phyloP scores from a whole-genome alignment of 2,329 filamentous ascomycete species.

The Coccinonectria pachysandricola region DNA sequence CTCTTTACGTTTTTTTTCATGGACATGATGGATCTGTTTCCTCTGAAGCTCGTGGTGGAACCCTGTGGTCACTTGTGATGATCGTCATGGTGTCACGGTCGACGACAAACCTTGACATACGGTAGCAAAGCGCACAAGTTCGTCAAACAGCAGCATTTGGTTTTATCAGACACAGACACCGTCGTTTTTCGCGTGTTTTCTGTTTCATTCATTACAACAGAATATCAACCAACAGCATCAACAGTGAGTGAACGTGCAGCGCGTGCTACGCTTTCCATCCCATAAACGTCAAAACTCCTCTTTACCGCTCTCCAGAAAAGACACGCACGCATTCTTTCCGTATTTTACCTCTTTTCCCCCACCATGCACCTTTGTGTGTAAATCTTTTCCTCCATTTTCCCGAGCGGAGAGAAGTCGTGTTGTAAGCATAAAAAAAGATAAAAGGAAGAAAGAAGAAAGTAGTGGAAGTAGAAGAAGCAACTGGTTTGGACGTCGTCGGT shows the following conservation, averaged over 20 bases:
- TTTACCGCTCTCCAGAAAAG: too few relatives aligned
- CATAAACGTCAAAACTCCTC: constrained; percentile 12
- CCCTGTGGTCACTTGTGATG: too few relatives aligned
- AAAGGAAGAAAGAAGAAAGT: neutral
- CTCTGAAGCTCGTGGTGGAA: too few relatives aligned
- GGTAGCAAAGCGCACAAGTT: neutral
- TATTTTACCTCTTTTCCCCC: constrained; percentile 2
- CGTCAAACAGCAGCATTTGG: constrained; percentile 1
- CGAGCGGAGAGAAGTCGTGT: neutral
- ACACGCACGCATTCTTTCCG: constrained; percentile 10
- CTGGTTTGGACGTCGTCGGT: too few relatives aligned
- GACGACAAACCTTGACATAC: too few relatives aligned
- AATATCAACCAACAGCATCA: constrained; percentile 14
- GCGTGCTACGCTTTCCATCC: constrained; percentile 18
- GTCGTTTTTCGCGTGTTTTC: constrained; percentile 8
- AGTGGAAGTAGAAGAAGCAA: neutral
- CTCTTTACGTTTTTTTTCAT: constrained; percentile 8
- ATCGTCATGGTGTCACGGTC: too few relatives aligned
- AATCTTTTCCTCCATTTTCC: neutral
- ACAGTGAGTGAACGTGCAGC: constrained; percentile 10
- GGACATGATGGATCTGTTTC: constrained; percentile 5
- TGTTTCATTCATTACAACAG: constrained; percentile 17
- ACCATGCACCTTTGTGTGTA: constrained; percentile 6
- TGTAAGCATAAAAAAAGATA: constrained; percentile 1
- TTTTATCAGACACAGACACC: constrained; percentile 6